phyloP scores from a whole-genome alignment of 1,284 basidiomycete species.

The Leccinum solheimii region DNA sequence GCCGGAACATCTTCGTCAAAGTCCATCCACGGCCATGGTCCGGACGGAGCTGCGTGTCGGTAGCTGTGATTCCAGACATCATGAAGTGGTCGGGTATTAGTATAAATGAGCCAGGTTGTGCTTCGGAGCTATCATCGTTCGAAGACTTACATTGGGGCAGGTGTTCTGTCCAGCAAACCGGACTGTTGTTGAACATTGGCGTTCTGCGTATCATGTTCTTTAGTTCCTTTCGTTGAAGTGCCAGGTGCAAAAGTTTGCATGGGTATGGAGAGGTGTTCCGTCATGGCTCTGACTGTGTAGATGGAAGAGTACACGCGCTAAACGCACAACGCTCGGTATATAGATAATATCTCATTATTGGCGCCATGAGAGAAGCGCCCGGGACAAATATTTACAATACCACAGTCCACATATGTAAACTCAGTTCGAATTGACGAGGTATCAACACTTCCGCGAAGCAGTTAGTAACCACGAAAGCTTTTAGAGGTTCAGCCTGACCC shows the following conservation, averaged over 20 bases:
- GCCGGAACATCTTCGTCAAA: conserved; percentile 32
- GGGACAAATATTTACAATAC: conserved; percentile 5
- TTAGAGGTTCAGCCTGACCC: background rate
- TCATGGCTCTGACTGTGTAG: conserved; percentile 13
- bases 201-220: background rate
- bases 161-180: conserved; percentile 18
- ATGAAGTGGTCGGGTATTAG: background rate
- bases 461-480: background rate
- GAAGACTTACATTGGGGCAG: conserved; percentile 25
- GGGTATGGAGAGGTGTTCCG: conserved; percentile 20
- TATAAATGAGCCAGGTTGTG: background rate
- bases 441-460: background rate
- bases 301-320: conserved; percentile 2
- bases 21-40: conserved; percentile 39
- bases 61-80: conserved; percentile 21
- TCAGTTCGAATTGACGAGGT: background rate
- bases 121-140: background rate
- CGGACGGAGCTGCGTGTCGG: conserved; percentile 34
- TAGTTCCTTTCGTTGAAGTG: background rate
- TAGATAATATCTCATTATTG: background rate
- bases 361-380: conserved; percentile 14
- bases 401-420: no score
- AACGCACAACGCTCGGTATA: background rate
- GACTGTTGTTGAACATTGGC: background rate
- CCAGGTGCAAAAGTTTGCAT: conserved; percentile 15